A percentile compares a stretch with the other conserved stretches of the same genome.
phyloP scores from a whole-genome alignment of 2,329 filamentous ascomycete genomes.

The Verticillium longisporum region DNA sequence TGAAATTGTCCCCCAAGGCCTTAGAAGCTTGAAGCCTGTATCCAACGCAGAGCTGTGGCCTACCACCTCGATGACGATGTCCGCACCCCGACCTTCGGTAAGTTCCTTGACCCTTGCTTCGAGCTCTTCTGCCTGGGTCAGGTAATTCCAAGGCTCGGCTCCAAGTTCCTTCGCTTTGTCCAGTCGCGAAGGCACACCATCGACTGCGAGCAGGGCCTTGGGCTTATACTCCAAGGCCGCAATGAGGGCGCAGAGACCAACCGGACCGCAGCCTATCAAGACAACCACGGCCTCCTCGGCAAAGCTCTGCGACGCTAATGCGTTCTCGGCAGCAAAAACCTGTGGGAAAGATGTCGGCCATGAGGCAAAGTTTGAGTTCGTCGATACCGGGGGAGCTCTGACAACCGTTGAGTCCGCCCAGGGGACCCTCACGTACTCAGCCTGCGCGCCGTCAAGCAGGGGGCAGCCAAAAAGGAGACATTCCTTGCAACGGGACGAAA shows the following conservation, averaged over 20 bases:
- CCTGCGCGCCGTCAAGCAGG: conserved; percentile 69
- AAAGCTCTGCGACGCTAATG: conserved; percentile 56
- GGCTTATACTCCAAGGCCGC: conserved; percentile 71
- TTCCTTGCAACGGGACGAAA: conserved; percentile 70
- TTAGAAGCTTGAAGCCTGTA: conserved; percentile 65
- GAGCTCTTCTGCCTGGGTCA: conserved; percentile 58
- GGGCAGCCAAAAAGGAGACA: conserved; percentile 64
- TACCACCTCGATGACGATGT: conserved; percentile 77
- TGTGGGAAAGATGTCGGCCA: conserved; percentile 90
- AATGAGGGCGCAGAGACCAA: conserved; percentile 77
- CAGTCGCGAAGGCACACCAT: conserved; percentile 69
- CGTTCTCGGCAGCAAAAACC: conserved; percentile 79
- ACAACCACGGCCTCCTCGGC: conserved; percentile 62
- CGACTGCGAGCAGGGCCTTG: conserved; percentile 70
- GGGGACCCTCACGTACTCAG: conserved; percentile 76
- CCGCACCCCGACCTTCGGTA: conserved; percentile 75
- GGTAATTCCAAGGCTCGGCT: conserved; percentile 78
- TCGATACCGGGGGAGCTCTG: conserved; percentile 60
- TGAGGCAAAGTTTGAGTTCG: conserved; percentile 70
- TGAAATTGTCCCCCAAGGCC: conserved; percentile 67
- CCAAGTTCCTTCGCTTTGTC: conserved; percentile 67
- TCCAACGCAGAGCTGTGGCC: conserved; percentile 62
- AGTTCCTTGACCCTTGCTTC: conserved; percentile 63
- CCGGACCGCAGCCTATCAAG: conserved; percentile 76
- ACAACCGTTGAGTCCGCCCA: conserved; percentile 75